Percentiles rank a stretch among this genome's conserved stretches.
Evolutionary conservation across 305 asterid genomes (phyloP).

Genomic region (Andrographis paniculata): DNA sequence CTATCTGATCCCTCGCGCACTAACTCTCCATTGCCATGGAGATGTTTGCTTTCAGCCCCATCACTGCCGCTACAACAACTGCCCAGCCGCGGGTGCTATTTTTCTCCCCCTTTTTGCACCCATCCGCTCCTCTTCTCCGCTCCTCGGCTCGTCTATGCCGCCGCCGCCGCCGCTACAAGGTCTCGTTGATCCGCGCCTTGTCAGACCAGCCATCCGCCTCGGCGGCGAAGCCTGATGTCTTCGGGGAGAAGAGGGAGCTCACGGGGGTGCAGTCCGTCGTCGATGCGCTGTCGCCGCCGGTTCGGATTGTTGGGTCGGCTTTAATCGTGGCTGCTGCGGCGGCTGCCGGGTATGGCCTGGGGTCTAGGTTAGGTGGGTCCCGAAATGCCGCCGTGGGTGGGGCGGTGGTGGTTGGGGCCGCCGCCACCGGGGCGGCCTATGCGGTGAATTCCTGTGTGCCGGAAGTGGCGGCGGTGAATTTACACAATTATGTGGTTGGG

Average conservation of each 20-base stretch:
- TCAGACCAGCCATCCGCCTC: conserved; percentile 21
- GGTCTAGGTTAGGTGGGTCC: conserved; percentile 66
- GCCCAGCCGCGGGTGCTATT: conserved; percentile 17
- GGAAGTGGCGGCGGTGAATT: conserved; percentile 73
- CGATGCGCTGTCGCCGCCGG: conserved; percentile 66
- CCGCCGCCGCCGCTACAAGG: conserved; percentile 22
- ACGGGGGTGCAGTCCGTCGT: conserved; percentile 53
- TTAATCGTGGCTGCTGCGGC: conserved; percentile 55
- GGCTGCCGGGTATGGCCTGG: conserved; percentile 87
- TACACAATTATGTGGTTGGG: conserved; percentile 79
- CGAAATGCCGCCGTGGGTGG: conserved; percentile 67
- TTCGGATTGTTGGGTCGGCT: conserved; percentile 71
- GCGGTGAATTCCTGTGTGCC: conserved; percentile 82
- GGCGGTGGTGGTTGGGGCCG: conserved; percentile 73
- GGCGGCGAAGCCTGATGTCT: conserved; percentile 39
- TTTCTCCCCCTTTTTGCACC: conserved; percentile 22
- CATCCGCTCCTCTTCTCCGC: conserved; percentile 21
- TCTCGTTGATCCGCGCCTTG: conserved; percentile 23
- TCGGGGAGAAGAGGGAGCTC: conserved; percentile 71
- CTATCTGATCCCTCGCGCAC: conserved; percentile 4
- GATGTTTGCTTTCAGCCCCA: too few species aligned
- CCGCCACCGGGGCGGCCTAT: conserved; percentile 82
- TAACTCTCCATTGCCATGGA: too few species aligned
- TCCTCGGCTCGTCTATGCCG: conserved; percentile 17
- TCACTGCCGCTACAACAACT: conserved; percentile 28